Evolutionary conservation across 345 rosid species (phyloP).

Genomic region (Hibiscus syriacus): DNA sequence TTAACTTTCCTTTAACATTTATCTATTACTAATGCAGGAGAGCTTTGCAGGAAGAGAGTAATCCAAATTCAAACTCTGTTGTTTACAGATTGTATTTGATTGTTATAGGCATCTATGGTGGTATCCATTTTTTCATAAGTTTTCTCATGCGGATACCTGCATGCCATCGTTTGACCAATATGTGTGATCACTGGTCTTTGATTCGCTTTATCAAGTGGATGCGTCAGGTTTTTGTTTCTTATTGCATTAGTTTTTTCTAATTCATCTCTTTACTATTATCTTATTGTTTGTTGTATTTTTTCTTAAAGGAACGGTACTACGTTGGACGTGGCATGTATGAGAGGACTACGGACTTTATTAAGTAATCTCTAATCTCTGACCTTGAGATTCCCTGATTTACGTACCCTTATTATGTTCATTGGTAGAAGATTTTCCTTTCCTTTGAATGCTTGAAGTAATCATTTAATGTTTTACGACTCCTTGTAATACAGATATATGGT

Average conservation of each 20-base stretch:
- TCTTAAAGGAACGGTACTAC: slow-evolving; percentile 73
- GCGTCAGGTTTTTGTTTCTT: slow-evolving; percentile 66
- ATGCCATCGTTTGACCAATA: slow-evolving; percentile 66
- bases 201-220: slow-evolving; percentile 88
- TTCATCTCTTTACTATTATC: not conserved
- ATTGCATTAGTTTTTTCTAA: not conserved
- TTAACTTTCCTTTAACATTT: slow-evolving; percentile 8
- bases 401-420: not conserved
- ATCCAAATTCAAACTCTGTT: slow-evolving; percentile 36
- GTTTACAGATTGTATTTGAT: slow-evolving; percentile 62
- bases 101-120: slow-evolving; percentile 70
- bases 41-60: slow-evolving; percentile 53
- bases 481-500: slow-evolving; percentile 67
- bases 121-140: slow-evolving; percentile 70
- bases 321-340: slow-evolving; percentile 99
- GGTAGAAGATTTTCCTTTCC: not conserved
- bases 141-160: slow-evolving; percentile 86
- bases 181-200: slow-evolving; percentile 72
- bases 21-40: slow-evolving; percentile 41
- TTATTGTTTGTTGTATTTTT: slow-evolving; percentile 13
- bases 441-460: not conserved
- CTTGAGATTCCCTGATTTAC: not conserved
- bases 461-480: not conserved
- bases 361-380: slow-evolving; percentile 39
- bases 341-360: slow-evolving; percentile 71